These are phyloP conservation scores for Fragaria ananassa DNA, from an alignment of 306 rosid species.

Conservation along the genomic window DNA sequence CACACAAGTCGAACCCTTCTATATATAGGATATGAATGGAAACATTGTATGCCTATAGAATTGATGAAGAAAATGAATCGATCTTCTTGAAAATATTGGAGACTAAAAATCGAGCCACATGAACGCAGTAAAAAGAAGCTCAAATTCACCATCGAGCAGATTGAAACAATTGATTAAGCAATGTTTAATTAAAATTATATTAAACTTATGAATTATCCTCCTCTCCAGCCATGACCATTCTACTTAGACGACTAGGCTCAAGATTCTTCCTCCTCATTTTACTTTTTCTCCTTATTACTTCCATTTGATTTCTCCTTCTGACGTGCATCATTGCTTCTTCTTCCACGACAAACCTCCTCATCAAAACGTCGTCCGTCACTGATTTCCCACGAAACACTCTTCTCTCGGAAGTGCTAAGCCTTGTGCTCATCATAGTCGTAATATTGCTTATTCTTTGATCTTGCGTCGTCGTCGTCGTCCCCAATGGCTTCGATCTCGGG, in stretches of 20 bases:
- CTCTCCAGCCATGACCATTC: conserved; percentile 60
- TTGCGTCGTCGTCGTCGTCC: conserved; percentile 10
- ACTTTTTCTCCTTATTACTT: conserved; percentile 65
- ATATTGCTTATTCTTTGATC: conserved; percentile 20
- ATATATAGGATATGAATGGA: too few species aligned
- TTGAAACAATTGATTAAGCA: not conserved
- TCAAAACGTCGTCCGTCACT: conserved; percentile 81
- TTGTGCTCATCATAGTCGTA: conserved; percentile 29
- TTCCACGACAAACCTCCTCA: conserved; percentile 86
- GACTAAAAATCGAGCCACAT: not conserved
- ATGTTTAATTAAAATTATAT: not conserved
- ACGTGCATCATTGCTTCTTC: conserved; percentile 98
- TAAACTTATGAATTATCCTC: not conserved
- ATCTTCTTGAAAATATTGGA: too few species aligned
- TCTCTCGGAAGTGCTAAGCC: conserved; percentile 55
- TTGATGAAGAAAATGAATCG: too few species aligned
- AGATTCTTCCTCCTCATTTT: conserved; percentile 60
- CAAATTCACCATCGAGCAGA: not conserved
- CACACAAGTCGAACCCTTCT: too few species aligned
- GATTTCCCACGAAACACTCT: conserved; percentile 85
- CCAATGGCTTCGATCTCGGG: conserved; percentile 65
- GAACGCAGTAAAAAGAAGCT: not conserved
- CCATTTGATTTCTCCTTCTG: conserved; percentile 86
- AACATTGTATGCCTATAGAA: too few species aligned
- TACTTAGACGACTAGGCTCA: conserved; percentile 88